Evolutionary conservation across 106 monocot genomes (phyloP).

Genomic region (Dactylorhiza incarnata): DNA sequence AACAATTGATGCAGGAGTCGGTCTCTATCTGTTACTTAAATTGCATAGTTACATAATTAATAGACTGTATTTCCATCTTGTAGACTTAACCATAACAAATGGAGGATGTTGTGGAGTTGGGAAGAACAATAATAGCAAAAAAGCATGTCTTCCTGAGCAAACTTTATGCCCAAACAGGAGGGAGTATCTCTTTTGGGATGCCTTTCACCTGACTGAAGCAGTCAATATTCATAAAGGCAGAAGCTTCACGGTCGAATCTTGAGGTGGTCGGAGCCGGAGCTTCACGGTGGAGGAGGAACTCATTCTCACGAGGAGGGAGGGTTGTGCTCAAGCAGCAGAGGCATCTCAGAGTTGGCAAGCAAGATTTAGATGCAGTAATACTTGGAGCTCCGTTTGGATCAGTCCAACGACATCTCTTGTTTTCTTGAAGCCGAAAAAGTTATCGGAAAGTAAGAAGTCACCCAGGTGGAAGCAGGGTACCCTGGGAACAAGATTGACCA

Average conservation of each 20-base stretch:
- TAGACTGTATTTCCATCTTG: too few relatives aligned
- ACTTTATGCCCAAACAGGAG: conserved; percentile 55
- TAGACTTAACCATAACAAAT: conserved; percentile 63
- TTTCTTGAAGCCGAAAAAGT: conserved; percentile 40
- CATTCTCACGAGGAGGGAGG: too few relatives aligned
- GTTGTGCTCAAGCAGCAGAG: too few relatives aligned
- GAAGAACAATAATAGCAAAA: conserved; percentile 83
- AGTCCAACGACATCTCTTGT: conserved; percentile 8
- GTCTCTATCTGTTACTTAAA: too few relatives aligned
- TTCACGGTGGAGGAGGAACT: too few relatives aligned
- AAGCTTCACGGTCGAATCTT: too few relatives aligned
- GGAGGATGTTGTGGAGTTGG: conserved; percentile 89
- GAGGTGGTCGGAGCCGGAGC: too few relatives aligned
- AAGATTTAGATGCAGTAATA: conserved; percentile 9
- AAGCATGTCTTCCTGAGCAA: conserved; percentile 76
- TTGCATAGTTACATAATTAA: too few relatives aligned
- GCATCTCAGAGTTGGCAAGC: too few relatives aligned
- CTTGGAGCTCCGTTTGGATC: conserved; percentile 41
- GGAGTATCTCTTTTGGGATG: conserved; percentile 80
- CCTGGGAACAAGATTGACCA: conserved; percentile 49
- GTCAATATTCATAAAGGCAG: conserved; percentile 55
- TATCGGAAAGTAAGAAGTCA: conserved; percentile 34
- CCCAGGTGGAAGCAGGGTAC: conserved; percentile 54
- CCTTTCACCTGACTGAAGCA: conserved; percentile 81
- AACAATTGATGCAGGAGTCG: too few relatives aligned